Evolutionary conservation across 495 filamentous ascomycete genomes (phyloP).

Genomic region (Xylaria intraflava): DNA sequence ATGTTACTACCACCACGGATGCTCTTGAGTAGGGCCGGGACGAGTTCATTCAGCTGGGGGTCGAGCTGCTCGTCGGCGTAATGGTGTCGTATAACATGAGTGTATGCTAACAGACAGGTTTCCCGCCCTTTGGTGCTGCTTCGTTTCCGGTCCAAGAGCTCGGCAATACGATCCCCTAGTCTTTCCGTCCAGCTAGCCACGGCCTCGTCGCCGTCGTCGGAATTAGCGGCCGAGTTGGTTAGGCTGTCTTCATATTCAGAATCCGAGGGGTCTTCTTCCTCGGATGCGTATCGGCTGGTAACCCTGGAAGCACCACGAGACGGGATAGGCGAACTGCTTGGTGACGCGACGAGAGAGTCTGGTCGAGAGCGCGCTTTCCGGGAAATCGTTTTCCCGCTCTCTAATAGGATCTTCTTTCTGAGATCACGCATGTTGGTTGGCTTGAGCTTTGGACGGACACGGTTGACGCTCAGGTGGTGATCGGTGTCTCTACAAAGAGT

Average conservation of each 20-base stretch:
- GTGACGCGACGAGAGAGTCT: slow-evolving; percentile 55
- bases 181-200: slow-evolving; percentile 56
- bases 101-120: slow-evolving; percentile 60
- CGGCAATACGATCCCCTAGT: slow-evolving; percentile 64
- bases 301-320: slow-evolving; percentile 55
- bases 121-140: slow-evolving; percentile 77
- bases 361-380: slow-evolving; percentile 74
- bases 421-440: slow-evolving; percentile 61
- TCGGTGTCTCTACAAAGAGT: neutral
- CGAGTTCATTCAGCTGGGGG: slow-evolving; percentile 54
- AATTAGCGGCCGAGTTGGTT: slow-evolving; percentile 46
- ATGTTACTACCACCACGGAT: slow-evolving; percentile 64
- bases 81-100: slow-evolving; percentile 64
- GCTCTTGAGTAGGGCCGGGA: slow-evolving; percentile 64
- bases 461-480: slow-evolving; percentile 1
- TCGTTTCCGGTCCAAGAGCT: slow-evolving; percentile 81
- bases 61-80: slow-evolving; percentile 64
- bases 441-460: neutral
- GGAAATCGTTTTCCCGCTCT: slow-evolving; percentile 88
- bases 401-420: slow-evolving; percentile 67
- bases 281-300: slow-evolving; percentile 58
- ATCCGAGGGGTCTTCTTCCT: slow-evolving; percentile 68
- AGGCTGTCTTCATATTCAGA: slow-evolving; percentile 40
- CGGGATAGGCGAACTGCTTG: slow-evolving; percentile 20
- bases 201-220: slow-evolving; percentile 41